Base-by-base conservation (phyloP, 1,284 basidiomycete species). In the Irpex sp. region DNA sequence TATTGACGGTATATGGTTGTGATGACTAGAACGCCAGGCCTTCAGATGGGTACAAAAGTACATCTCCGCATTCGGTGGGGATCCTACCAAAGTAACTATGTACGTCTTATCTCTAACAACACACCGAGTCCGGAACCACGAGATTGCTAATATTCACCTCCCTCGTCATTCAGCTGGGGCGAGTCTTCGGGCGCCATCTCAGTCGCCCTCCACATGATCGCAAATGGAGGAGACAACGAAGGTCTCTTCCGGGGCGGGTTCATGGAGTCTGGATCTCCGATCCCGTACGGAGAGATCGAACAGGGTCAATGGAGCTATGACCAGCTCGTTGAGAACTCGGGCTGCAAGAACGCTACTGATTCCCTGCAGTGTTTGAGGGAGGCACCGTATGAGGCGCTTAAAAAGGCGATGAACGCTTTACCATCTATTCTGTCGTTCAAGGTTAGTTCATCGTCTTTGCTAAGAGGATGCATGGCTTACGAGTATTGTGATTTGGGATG, bases 21-120 rank as follows among this genome's bases (percentile, higher is more conserved):
- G 8, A 36, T 35, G 7, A 15, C 2, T 6, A 68, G 72, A 73
- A 50, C 65, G 72, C 9, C 49, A 69, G 5, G 78, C 76, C 0
- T 68, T 83, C 21, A 64, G 75, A 49, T 82, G 80, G 79, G 69
- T 81, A 0, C 76, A 79, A 49, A 64, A 74, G 55, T 75, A 81
- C 66, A 79, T 82, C 61, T 53, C 61, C 6, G 66, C 68, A 0
- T 82, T 82, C 62, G 79, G 80, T 4, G 81, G 81, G 5, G 76
- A 81, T 63, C 68, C 71, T 66, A 50, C 47, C 26, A 71, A 72
- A 63, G 71, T 72, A 17, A 72, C 67, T 5, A 68, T 74, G 72
- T 73, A 58, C 57, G 70, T 64, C 3, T 53, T 54, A 9, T n/a
- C n/a, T 6, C 33, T 7, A 7, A 33, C 33, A 33, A 33, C 33